These are phyloP conservation scores for Leucosporidium creatinivorum DNA, from an alignment of 768 basidiomycete genomes.

Conservation along the genomic window DNA sequence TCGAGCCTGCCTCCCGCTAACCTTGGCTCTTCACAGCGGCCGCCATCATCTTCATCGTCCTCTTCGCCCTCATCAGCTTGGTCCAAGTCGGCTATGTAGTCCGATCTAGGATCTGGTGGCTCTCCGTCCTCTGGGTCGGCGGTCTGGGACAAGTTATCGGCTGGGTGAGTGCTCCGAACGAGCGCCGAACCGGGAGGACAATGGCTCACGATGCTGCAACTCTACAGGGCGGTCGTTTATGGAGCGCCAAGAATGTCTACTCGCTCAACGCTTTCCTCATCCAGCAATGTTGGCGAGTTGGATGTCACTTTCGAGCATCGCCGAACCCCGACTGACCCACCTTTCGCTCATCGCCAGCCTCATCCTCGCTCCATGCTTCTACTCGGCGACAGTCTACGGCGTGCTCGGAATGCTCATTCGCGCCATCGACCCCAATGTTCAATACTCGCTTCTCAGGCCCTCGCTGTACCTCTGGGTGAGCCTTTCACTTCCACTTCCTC, in stretches of 20 bases:
- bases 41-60: slow-evolving; percentile 38
- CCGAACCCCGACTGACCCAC: background rate
- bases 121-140: slow-evolving; percentile 38
- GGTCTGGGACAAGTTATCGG: slow-evolving; percentile 18
- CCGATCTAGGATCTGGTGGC: slow-evolving; percentile 39
- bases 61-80: slow-evolving; percentile 37
- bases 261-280: slow-evolving; percentile 31
- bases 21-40: slow-evolving; percentile 12
- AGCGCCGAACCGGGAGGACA: background rate
- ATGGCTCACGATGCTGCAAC: slow-evolving; percentile 16
- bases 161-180: no score
- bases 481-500: background rate
- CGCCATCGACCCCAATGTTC: slow-evolving; percentile 31
- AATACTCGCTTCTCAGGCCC: slow-evolving; percentile 32
- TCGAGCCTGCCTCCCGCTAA: background rate
- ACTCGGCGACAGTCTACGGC: slow-evolving; percentile 40
- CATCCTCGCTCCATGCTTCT: slow-evolving; percentile 41
- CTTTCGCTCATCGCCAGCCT: slow-evolving; percentile 27
- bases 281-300: background rate
- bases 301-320: background rate
- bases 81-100: slow-evolving; percentile 34
- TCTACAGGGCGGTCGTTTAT: slow-evolving; percentile 38
- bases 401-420: slow-evolving; percentile 40
- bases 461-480: slow-evolving; percentile 35
- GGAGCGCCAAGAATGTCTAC: slow-evolving; percentile 36